Percentiles rank a stretch among this genome's conserved stretches.
Evolutionary conservation across 208 protist genomes (phyloP).

Genomic region (Leishmania amazonensis): DNA sequence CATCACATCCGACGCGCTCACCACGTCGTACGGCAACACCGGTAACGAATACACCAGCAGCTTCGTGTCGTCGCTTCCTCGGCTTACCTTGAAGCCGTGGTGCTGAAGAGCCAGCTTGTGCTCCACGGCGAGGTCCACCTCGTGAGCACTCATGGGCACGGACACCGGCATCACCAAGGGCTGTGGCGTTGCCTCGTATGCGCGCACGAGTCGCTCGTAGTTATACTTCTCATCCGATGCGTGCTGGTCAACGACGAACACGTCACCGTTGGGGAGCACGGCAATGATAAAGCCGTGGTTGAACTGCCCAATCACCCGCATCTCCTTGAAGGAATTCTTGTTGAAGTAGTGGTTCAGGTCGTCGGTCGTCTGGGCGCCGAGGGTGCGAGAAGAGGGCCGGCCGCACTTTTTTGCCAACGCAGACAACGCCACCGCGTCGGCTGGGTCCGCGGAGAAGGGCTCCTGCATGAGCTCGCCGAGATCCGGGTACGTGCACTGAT

Average conservation of each 20-base stretch:
- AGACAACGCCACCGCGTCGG: background rate
- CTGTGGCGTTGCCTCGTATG: conserved; percentile 79
- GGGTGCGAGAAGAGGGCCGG: conserved; percentile 12
- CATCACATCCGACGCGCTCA: conserved; percentile 80
- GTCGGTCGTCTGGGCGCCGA: conserved; percentile 60
- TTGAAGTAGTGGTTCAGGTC: conserved; percentile 70
- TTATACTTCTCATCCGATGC: conserved; percentile 96
- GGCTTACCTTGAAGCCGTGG: conserved; percentile 89
- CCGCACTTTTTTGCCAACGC: background rate
- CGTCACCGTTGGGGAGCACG: conserved; percentile 55
- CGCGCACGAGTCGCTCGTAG: conserved; percentile 85
- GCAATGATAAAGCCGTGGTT: conserved; percentile 95
- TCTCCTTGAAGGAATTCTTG: conserved; percentile 86
- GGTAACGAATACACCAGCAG: conserved; percentile 82
- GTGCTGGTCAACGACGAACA: conserved; percentile 96
- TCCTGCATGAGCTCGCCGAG: conserved; percentile 26
- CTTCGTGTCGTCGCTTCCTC: conserved; percentile 54
- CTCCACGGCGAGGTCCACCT: conserved; percentile 82
- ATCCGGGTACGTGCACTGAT: conserved; percentile 33
- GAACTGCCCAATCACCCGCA: conserved; percentile 94
- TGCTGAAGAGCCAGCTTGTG: conserved; percentile 59
- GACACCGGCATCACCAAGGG: conserved; percentile 74
- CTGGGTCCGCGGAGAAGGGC: background rate
- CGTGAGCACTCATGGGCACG: conserved; percentile 72
- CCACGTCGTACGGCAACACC: conserved; percentile 85